Percentiles rank a stretch among this genome's conserved stretches.
phyloP scores from a whole-genome alignment of 495 filamentous ascomycete genomes.

The Aspergillus cavernicola region DNA sequence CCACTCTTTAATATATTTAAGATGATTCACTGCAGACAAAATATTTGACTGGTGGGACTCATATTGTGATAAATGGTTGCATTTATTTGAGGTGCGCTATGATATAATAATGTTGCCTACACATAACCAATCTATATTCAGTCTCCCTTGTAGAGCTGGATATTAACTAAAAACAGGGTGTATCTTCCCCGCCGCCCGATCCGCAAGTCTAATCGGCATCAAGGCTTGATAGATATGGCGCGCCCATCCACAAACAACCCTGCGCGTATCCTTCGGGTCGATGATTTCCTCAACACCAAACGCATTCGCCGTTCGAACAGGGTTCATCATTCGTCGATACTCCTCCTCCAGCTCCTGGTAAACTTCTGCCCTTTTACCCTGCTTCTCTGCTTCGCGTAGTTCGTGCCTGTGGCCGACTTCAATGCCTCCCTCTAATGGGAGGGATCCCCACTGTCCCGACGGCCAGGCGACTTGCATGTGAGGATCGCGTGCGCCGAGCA shows the following conservation, averaged over 20 bases:
- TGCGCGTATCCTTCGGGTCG: conserved; percentile 55
- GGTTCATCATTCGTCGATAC: conserved; percentile 59
- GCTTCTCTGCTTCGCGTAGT: conserved; percentile 50
- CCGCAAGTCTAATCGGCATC: conserved; percentile 44
- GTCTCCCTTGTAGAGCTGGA: not conserved
- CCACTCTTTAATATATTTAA: not conserved
- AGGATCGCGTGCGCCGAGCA: conserved; percentile 58
- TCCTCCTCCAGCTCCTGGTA: conserved; percentile 55
- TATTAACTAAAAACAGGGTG: conserved; percentile 44
- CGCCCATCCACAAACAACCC: conserved; percentile 51
- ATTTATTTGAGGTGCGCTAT: no score
- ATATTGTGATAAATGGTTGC: no score
- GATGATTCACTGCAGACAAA: not conserved
- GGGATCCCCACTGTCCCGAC: conserved; percentile 55
- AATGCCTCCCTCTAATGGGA: conserved; percentile 59
- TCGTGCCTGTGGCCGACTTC: conserved; percentile 59
- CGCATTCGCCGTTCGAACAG: conserved; percentile 59
- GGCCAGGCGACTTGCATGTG: conserved; percentile 60
- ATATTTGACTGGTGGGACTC: not conserved
- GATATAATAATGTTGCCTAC: no score
- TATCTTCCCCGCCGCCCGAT: conserved; percentile 49
- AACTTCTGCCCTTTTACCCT: conserved; percentile 42
- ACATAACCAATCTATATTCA: no score
- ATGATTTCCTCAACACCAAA: conserved; percentile 64
- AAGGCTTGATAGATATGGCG: conserved; percentile 50